Evolutionary conservation across 345 rosid species (phyloP), one percentile per base, ranked within the genome.

Genomic region (Citrus australasica): DNA sequence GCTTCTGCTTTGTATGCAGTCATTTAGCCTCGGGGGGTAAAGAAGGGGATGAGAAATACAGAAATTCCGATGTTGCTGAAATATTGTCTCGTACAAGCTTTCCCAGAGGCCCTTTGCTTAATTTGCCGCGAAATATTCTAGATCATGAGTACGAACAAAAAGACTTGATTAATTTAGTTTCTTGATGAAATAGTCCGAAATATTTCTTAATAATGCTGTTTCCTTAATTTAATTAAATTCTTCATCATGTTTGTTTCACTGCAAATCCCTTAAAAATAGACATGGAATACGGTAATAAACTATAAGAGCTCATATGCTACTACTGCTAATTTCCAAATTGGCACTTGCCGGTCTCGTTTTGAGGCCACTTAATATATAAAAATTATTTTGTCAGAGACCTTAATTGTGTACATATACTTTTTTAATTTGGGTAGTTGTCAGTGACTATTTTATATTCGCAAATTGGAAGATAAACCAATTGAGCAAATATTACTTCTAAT

Each of bases 21-120:
- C 98, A 93, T 81, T 85, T 93, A 74, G 98, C 98, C 68, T 93
- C 98, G 1, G 98, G 98, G 40, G 97, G 92, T 9, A 88, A 87
- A 51, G 91, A 92, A 77, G 90, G 96, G 7, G 98, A 93, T 71
- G 97, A 83, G 66, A 85, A 84, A 65, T 84, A 79, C 22, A 86
- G 98, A 83, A 93, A 92, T 77, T 84, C 92, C 27, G 85, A 93
- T 53, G 89, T 87, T 61, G 78, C 78, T 0, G 94, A 93, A 76
- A 93, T 93, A 22, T 76, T 92, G 25, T 70, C 89, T 13, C 84
- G 98, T 65, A 90, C 98, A 46, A 84, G 67, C 74, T 93, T 93
- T 78, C 92, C 93, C 28, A 75, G 74, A 79, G 93, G 90, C 78
- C 78, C 87, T 72, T 83, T 80, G 35, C 85, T 60, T 37, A 81